Base-by-base conservation (phyloP, 495 filamentous ascomycete species). In the Penicillium bialowiezense region DNA sequence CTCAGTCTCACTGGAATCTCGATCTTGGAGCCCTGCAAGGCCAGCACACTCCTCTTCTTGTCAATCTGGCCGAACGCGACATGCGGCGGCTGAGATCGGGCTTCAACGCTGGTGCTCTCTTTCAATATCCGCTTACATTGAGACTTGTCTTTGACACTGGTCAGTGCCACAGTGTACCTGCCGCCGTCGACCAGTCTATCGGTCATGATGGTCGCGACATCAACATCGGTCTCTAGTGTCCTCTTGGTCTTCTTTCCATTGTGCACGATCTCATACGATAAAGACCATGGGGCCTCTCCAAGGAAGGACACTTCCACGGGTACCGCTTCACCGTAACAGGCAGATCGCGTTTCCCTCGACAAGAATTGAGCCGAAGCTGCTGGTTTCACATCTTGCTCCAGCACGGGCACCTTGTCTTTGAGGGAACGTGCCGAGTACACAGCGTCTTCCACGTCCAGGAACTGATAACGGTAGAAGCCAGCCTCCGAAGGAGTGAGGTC, bases 221-320 rank as follows among this genome's bases (percentile, higher is more conserved):
- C 66, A 10, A 69, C 72, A 12, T 82, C 71, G 34, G 95, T 78
- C 7, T 81, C 72, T n/a, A 82, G 72, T 18, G 77, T 78, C 51
- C 85, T 73, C 38, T 87, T 85, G 19, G 77, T 82, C 41, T 89
- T 80, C 70, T 88, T 95, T 28, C 91, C 90, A 50, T 87, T 84
- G 62, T 97, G 88, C n/a, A 96, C 78, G 23, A 97, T 70, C 62
- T 97, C 93, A 70, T 96, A 98, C 55, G 96, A 89, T 7, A 98
- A 63, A n/a, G 72, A 86, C 76, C 90, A 95, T 0, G 93, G 93
- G 15, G 80, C 73, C 50, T 96, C 90, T 26, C 95, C 93, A 42
- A 83, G 69, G 36, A 97, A 79, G 46, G 73, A 65, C 32, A 97
- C 79, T 34, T 87, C 78, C 17, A 91, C 80, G 19, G 81, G 77